phyloP scores from a whole-genome alignment of 371 early-diverging fungal species.

The Lichtheimia ornata region DNA sequence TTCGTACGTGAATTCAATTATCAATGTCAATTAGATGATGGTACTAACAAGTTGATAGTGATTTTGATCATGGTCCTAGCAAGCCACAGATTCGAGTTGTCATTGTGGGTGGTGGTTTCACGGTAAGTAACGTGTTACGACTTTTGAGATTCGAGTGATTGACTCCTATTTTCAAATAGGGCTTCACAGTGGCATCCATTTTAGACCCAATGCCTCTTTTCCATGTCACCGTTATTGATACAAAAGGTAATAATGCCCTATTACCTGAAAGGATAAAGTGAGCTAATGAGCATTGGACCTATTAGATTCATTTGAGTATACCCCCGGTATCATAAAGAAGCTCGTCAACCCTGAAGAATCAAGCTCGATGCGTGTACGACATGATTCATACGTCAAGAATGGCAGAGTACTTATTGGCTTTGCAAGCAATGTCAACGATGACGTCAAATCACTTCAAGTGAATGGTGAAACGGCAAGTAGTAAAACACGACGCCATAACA shows the following conservation, averaged over 20 bases:
- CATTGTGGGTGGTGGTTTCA: slow-evolving; percentile 48
- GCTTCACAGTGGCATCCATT: slow-evolving; percentile 43
- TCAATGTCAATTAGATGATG: not conserved
- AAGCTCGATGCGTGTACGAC: slow-evolving; percentile 32
- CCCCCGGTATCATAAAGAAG: slow-evolving; percentile 35
- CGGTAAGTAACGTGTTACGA: slow-evolving; percentile 20
- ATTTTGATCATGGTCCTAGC: not conserved
- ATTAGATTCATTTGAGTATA: slow-evolving; percentile 41
- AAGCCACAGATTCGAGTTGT: slow-evolving; percentile 23
- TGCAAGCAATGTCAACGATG: slow-evolving; percentile 28
- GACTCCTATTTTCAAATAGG: slow-evolving; percentile 18
- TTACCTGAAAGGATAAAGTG: slow-evolving; percentile 7
- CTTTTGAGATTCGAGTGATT: not conserved
- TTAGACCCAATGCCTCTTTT: slow-evolving; percentile 49
- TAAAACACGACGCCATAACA: not conserved
- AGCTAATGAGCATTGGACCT: not conserved
- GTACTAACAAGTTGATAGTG: too few relatives aligned
- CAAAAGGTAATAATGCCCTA: slow-evolving; percentile 20
- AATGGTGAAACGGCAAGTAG: slow-evolving; percentile 26
- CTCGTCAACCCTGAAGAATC: slow-evolving; percentile 26
- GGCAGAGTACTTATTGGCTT: slow-evolving; percentile 46
- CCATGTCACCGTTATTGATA: slow-evolving; percentile 45
- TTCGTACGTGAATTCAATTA: not conserved
- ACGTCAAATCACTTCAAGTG: slow-evolving; percentile 25
- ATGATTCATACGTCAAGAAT: slow-evolving; percentile 37